phyloP scores from a whole-genome alignment of 1,284 basidiomycete genomes.

The Tranzscheliella williamsii region DNA sequence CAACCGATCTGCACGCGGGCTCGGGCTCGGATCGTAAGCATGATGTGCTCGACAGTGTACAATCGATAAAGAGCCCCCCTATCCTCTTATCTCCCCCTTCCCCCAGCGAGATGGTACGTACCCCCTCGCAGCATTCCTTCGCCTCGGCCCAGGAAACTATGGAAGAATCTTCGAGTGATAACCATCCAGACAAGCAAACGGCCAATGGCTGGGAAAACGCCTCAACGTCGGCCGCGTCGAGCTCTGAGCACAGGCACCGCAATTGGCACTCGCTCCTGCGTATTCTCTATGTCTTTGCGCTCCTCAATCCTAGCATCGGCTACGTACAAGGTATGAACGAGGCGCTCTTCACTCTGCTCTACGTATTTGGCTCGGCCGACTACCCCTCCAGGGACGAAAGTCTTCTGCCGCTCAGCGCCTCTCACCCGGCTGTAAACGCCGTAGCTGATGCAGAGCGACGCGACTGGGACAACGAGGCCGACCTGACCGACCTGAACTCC shows the following conservation, averaged over 20 bases:
- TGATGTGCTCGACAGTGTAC: too few relatives aligned
- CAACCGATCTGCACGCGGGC: background rate
- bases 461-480: conserved; percentile 17
- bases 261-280: conserved; percentile 57
- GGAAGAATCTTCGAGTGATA: background rate
- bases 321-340: conserved; percentile 60
- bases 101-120: conserved; percentile 20
- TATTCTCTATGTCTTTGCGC: conserved; percentile 55
- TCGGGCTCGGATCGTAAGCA: background rate
- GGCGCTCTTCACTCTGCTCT: conserved; percentile 52
- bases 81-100: conserved; percentile 38
- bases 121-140: conserved; percentile 28
- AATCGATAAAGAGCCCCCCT: conserved; percentile 29
- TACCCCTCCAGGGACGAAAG: conserved; percentile 3
- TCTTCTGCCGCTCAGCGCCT: conserved; percentile 4
- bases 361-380: conserved; percentile 37
- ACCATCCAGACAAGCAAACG: background rate
- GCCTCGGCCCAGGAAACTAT: conserved; percentile 18
- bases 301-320: conserved; percentile 56
- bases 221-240: too few relatives aligned
- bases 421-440: background rate
- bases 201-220: too few relatives aligned
- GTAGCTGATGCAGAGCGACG: background rate
- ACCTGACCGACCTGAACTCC: conserved; percentile 14
- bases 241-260: too few relatives aligned